Conservation (phyloP, 805 yeast genomes). For the Maudiozyma barnettii region DNA sequence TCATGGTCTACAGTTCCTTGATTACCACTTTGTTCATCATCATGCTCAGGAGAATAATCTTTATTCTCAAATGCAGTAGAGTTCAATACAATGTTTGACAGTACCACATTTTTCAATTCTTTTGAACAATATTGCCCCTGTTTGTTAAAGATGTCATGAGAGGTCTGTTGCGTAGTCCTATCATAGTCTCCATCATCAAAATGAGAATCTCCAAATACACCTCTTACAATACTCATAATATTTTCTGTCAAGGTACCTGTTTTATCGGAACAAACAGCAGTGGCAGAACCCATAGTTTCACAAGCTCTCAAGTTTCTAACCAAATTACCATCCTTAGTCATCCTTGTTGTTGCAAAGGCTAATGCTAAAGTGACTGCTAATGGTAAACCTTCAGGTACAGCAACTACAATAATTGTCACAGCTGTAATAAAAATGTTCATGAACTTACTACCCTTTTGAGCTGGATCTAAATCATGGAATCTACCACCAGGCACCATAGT, state of each 20-base stretch:
- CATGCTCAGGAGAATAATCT: slow-evolving; percentile 8
- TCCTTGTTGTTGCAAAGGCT: slow-evolving; percentile 96
- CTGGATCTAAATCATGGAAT: slow-evolving; percentile 38
- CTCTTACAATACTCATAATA: slow-evolving; percentile 81
- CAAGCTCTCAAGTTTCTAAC: slow-evolving; percentile 91
- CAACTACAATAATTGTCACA: slow-evolving; percentile 89
- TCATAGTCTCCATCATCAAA: slow-evolving; percentile 41
- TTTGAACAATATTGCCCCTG: slow-evolving; percentile 8
- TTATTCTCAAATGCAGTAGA: slow-evolving; percentile 83
- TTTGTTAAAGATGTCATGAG: slow-evolving; percentile 6
- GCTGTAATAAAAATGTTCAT: slow-evolving; percentile 83
- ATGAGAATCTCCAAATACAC: slow-evolving; percentile 49
- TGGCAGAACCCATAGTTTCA: slow-evolving; percentile 98
- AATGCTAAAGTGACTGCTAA: slow-evolving; percentile 92
- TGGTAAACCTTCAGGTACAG: slow-evolving; percentile 99
- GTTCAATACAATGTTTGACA: slow-evolving; percentile 61
- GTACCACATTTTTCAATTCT: slow-evolving; percentile 19
- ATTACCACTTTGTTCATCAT: background rate
- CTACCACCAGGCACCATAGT: slow-evolving; percentile 37
- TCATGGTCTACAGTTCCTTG: slow-evolving; percentile 2
- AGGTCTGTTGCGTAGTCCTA: slow-evolving; percentile 1
- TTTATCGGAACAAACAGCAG: slow-evolving; percentile 93
- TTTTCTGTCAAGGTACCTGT: slow-evolving; percentile 96
- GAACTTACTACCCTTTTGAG: slow-evolving; percentile 77
- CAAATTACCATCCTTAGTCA: slow-evolving; percentile 92